Conservation (phyloP, 345 rosid genomes). For the Mangifera indica region DNA sequence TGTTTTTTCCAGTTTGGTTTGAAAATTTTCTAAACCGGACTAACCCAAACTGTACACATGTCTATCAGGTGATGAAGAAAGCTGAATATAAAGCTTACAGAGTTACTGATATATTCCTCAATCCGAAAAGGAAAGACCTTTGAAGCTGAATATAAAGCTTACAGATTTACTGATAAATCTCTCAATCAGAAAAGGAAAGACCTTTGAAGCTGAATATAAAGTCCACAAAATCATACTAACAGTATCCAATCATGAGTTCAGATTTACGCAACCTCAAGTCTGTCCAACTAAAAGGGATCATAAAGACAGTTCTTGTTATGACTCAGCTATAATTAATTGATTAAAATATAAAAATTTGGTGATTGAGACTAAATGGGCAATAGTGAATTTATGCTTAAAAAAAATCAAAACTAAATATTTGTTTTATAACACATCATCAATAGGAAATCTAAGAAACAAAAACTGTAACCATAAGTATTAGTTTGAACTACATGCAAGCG, state of each 20-base stretch:
- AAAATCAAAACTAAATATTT: not conserved
- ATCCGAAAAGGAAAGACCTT: not conserved
- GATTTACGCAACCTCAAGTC: not conserved
- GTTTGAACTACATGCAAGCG: not conserved
- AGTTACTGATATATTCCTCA: not conserved
- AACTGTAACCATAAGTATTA: not conserved
- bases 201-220: no score
- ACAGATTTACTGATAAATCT: not conserved
- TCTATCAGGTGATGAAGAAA: not conserved
- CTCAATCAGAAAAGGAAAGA: not conserved
- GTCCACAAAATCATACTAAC: not conserved
- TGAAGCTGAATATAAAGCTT: not conserved
- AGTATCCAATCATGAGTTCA: not conserved
- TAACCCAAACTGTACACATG: not conserved
- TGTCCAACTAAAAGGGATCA: not conserved
- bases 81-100: not conserved
- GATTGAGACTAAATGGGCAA: not conserved
- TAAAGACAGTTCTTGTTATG: not conserved
- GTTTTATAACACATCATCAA: not conserved
- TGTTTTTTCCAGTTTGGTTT: no score
- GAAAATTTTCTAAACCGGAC: no score
- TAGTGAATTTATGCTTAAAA: not conserved
- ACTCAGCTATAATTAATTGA: no score
- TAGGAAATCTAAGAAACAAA: not conserved
- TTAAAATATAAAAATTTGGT: not conserved